Percentiles rank a stretch among this genome's conserved stretches.
phyloP scores from a whole-genome alignment of 768 basidiomycete species.

The Coprinellus micaceus region DNA sequence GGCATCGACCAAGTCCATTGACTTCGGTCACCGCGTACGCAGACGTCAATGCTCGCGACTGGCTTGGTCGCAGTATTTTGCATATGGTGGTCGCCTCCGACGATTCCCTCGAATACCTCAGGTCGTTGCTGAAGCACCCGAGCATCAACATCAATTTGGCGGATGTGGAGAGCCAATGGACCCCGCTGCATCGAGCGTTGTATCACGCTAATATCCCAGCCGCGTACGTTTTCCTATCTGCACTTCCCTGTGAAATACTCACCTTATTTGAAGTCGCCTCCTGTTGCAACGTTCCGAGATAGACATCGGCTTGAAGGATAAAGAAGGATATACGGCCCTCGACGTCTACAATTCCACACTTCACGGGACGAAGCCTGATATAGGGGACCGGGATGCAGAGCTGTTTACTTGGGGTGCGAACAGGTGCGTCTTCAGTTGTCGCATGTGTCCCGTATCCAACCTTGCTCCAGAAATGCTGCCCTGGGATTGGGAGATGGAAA shows the following conservation, averaged over 20 bases:
- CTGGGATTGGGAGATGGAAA: conserved; percentile 81
- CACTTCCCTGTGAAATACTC: conserved; percentile 1
- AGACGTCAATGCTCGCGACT: conserved; percentile 73
- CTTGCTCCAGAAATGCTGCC: conserved; percentile 64
- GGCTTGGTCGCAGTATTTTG: conserved; percentile 71
- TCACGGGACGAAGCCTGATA: conserved; percentile 60
- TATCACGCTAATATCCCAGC: conserved; percentile 74
- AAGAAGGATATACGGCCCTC: conserved; percentile 87
- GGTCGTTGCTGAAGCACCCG: conserved; percentile 71
- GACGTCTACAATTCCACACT: conserved; percentile 92
- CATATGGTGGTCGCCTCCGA: conserved; percentile 73
- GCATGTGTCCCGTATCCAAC: background rate
- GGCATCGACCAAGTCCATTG: conserved; percentile 43
- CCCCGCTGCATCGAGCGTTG: conserved; percentile 82
- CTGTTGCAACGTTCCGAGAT: conserved; percentile 73
- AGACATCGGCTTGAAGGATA: conserved; percentile 70
- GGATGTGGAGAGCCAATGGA: conserved; percentile 89
- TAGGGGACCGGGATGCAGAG: conserved; percentile 42
- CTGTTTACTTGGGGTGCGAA: conserved; percentile 89
- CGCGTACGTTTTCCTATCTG: conserved; percentile 43
- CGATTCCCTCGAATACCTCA: conserved; percentile 74
- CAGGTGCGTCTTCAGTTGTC: conserved; percentile 35
- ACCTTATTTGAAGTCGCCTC: conserved; percentile 26
- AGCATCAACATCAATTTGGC: conserved; percentile 72
- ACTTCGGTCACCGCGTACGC: conserved; percentile 26